Base-by-base conservation (phyloP, 1,284 basidiomycete genomes). In the Somion occarium region DNA sequence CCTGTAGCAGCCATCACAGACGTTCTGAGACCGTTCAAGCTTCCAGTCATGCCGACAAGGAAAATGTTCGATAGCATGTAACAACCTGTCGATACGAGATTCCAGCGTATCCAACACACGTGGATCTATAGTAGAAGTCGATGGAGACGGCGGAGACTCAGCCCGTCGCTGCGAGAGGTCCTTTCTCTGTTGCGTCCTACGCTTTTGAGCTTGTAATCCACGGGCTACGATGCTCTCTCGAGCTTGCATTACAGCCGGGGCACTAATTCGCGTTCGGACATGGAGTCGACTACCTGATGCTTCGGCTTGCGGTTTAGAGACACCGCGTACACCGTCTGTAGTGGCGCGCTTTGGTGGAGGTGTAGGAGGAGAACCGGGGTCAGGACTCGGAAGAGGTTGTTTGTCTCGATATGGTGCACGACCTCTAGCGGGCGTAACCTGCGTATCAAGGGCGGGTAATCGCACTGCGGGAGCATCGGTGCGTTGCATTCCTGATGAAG, bases 1-100 rank as follows among this genome's bases (percentile, higher is more conserved):
- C 12, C 49, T 19, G 23, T 45, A 37, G 23, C 49, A 50, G 4
- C 49, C 43, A n/a, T 50, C 49, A 38, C 49, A 50, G 11, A 27
- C 11, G 34, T 22, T 23, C 18, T 37, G 37, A 19, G 19, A 41
- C 9, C 15, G 22, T n/a, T 44, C 13, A 15, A 19, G 12, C 13
- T 23, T 26, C 49, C 49, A 50, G 5, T 37, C 20, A 26, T 50
- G 49, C 26, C 27, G 49, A 38, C 49, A 50, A 4, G 42, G 42
- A 25, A 30, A 44, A 23, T 50, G 42, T 27, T 45, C 18, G 5
- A 50, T 43, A 2, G 26, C 30, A 5, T 43, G 19, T 19, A 50
- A n/a, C 7, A 50, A 34, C 27, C 49, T 39, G 20, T 50, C 43
- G 43, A 50, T 50, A n/a, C 39, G 22, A 23, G 23, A 19, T 18